These are phyloP conservation scores for Dioszegia aurantiaca DNA, from an alignment of 768 basidiomycete species.

Conservation along the genomic window DNA sequence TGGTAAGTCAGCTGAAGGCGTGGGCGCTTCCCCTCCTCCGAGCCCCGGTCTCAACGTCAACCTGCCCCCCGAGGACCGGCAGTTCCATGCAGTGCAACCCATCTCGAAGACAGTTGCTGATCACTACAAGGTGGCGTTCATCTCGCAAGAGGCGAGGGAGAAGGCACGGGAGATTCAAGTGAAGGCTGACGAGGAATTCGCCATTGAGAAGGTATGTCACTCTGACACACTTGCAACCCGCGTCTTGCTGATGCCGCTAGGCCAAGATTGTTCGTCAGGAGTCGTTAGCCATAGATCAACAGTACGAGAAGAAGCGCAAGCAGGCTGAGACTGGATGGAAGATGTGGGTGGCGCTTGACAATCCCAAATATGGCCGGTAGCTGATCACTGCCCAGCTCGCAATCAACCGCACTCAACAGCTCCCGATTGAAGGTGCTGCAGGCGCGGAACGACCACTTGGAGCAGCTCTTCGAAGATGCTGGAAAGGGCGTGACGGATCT, in stretches of 20 bases:
- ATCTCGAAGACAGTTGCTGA: neutral
- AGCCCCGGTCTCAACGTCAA: neutral
- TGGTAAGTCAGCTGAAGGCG: slow-evolving; percentile 64
- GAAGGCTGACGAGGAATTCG: slow-evolving; percentile 98
- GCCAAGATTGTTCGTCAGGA: slow-evolving; percentile 97
- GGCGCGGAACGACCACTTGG: slow-evolving; percentile 84
- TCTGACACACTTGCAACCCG: neutral
- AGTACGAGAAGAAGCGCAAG: slow-evolving; percentile 94
- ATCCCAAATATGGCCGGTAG: neutral
- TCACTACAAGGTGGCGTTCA: slow-evolving; percentile 77
- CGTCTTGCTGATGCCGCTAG: slow-evolving; percentile 54
- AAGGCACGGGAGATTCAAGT: slow-evolving; percentile 95
- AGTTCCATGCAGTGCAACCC: neutral
- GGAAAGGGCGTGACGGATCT: slow-evolving; percentile 65
- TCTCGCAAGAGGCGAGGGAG: slow-evolving; percentile 96
- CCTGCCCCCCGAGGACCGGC: neutral
- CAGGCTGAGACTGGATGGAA: slow-evolving; percentile 90
- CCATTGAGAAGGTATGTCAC: slow-evolving; percentile 83
- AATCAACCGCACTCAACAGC: slow-evolving; percentile 94
- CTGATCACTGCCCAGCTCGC: slow-evolving; percentile 60
- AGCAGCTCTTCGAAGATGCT: slow-evolving; percentile 77
- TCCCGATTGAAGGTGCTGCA: slow-evolving; percentile 86
- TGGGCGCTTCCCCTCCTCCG: no score
- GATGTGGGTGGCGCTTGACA: slow-evolving; percentile 63
- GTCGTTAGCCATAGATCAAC: slow-evolving; percentile 86